phyloP scores from a whole-genome alignment of 208 protist species.

The Crithidia mellificae region DNA sequence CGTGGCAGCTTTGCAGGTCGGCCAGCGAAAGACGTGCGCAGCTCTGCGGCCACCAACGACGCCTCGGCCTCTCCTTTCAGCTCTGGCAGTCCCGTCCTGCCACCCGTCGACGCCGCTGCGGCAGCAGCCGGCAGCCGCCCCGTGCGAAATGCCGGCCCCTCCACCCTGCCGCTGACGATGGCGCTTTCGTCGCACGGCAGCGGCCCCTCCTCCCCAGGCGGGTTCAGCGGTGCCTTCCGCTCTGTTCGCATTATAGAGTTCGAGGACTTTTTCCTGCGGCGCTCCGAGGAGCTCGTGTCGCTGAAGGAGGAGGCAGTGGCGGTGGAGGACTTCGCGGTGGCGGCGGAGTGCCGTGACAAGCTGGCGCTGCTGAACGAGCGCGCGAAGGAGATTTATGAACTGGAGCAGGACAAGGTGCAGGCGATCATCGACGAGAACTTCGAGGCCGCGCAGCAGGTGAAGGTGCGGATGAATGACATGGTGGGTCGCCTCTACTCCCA shows the following conservation, averaged over 20 bases:
- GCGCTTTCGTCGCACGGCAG: slow-evolving; percentile 1
- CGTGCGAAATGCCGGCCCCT: not conserved
- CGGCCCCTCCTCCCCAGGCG: not conserved
- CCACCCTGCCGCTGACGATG: not conserved
- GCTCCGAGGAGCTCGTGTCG: slow-evolving; percentile 74
- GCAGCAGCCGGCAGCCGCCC: not conserved
- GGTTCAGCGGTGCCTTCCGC: slow-evolving; percentile 45
- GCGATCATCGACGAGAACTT: slow-evolving; percentile 92
- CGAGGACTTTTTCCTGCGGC: slow-evolving; percentile 85
- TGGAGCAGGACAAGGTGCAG: slow-evolving; percentile 88
- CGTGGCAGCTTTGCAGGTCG: not conserved
- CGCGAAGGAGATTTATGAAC: slow-evolving; percentile 73
- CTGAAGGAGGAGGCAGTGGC: slow-evolving; percentile 80
- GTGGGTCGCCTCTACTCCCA: slow-evolving; percentile 58
- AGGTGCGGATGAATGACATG: slow-evolving; percentile 72
- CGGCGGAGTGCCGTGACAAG: slow-evolving; percentile 66
- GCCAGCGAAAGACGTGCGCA: not conserved
- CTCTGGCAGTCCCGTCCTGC: not conserved
- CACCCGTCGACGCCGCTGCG: not conserved
- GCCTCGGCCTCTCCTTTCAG: not conserved
- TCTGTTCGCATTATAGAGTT: slow-evolving; percentile 84
- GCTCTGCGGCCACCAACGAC: not conserved
- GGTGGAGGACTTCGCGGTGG: slow-evolving; percentile 72
- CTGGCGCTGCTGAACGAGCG: slow-evolving; percentile 64
- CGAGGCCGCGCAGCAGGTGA: slow-evolving; percentile 71